phyloP scores from a whole-genome alignment of 345 rosid genomes.

The Theobroma cacao region DNA sequence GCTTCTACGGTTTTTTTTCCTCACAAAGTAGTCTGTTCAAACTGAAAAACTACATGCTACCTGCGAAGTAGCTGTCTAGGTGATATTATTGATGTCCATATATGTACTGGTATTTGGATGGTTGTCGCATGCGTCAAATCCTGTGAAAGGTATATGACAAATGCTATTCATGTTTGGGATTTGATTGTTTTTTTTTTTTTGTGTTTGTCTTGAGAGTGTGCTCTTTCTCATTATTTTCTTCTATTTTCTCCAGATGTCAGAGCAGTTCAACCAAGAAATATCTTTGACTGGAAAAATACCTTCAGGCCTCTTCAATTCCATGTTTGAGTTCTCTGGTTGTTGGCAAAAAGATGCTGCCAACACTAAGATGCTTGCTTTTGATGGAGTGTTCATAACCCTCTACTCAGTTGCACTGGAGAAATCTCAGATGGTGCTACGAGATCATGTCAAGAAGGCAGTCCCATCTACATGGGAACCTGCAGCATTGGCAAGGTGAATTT shows the following conservation, averaged over 20 bases:
- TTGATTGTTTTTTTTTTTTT: background rate
- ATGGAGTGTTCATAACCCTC: conserved; percentile 70
- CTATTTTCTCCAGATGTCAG: conserved; percentile 69
- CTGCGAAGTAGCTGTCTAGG: background rate
- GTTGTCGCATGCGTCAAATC: background rate
- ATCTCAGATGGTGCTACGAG: conserved; percentile 57
- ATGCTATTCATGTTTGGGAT: background rate
- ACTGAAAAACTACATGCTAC: background rate
- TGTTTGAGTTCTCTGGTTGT: conserved; percentile 86
- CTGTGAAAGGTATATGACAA: background rate
- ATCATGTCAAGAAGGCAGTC: conserved; percentile 66
- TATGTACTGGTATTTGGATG: background rate
- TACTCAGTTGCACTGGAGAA: conserved; percentile 67
- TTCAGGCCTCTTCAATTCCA: conserved; percentile 81
- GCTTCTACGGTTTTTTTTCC: background rate
- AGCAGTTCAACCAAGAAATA: conserved; percentile 90
- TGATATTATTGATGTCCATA: background rate
- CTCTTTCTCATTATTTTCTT: background rate
- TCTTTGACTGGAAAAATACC: conserved; percentile 91
- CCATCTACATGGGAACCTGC: conserved; percentile 77
- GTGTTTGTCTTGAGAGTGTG: background rate
- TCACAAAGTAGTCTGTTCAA: background rate
- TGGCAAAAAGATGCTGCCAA: conserved; percentile 96
- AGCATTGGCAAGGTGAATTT: conserved; percentile 58
- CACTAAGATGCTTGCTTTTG: conserved; percentile 91